Conservation (phyloP, 2,329 filamentous ascomycete genomes). For the Talaromyces islandicus region DNA sequence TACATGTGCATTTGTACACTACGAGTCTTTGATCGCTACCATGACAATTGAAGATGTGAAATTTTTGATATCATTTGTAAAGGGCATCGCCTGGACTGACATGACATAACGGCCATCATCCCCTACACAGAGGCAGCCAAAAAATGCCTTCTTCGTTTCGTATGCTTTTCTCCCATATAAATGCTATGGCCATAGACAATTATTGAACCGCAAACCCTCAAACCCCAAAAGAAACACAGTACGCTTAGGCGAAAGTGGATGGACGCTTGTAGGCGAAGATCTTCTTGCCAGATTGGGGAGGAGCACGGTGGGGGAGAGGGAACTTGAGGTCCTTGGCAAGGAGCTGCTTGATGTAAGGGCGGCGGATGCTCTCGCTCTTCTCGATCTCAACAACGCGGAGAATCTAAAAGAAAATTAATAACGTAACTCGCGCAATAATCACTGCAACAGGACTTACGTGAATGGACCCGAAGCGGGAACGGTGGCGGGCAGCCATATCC, state of each 20-base stretch:
- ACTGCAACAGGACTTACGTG: constrained; percentile 63
- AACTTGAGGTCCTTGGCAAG: constrained; percentile 92
- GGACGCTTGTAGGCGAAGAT: constrained; percentile 89
- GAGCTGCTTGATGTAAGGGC: constrained; percentile 99
- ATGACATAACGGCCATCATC: constrained; percentile 30
- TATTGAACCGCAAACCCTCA: constrained; percentile 36
- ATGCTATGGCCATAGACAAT: constrained; percentile 38
- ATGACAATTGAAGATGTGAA: constrained; percentile 10
- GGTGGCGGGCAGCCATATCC: constrained; percentile 99
- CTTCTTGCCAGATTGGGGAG: constrained; percentile 79
- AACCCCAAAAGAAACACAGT: constrained; percentile 27
- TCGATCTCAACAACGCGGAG: constrained; percentile 97
- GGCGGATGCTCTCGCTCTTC: constrained; percentile 90
- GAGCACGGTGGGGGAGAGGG: constrained; percentile 94
- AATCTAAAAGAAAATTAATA: constrained; percentile 56
- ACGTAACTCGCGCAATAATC: background rate
- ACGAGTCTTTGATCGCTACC: background rate
- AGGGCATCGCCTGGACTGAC: constrained; percentile 35
- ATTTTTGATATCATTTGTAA: constrained; percentile 33
- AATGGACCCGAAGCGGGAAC: constrained; percentile 94
- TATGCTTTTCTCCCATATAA: constrained; percentile 33
- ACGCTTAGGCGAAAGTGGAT: constrained; percentile 90
- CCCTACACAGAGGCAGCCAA: constrained; percentile 27
- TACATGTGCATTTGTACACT: no score
- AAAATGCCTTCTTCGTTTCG: constrained; percentile 27